Evolutionary conservation across 345 rosid species (phyloP), one percentile per base, ranked within the genome.

Genomic region (Pseudoturritis turrita): DNA sequence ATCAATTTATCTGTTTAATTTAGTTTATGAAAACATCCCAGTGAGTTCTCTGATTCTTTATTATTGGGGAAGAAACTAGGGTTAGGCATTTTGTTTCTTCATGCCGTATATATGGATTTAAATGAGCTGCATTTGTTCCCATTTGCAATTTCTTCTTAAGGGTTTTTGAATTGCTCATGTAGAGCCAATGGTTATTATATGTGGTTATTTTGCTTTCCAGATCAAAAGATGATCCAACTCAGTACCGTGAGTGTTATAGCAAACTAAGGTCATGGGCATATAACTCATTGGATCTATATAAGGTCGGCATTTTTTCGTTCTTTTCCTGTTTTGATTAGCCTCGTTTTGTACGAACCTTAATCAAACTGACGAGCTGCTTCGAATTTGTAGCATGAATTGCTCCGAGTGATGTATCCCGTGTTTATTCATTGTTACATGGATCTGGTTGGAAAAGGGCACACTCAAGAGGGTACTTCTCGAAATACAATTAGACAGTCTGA

Each of bases 351-450:
- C 53, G 8, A 40, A 17, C 3, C 25, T 40, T 73, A 6, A 12
- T n/a, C 1, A 4, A 46, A 66, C 18, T 57, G 39, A 65, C 29
- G 10, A 47, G 61, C 19, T 75, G 57, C n/a, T 76, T 77, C 21
- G 14, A 65, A 57, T 46, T 18, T 80, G 83, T 92, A 96, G 99
- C 92, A 87, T 65, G 98, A 96, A 71, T 82, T 96, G 80, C 96
- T 96, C 59, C 89, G 96, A 35, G 96, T 96, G 71, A 96, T 95
- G 74, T 92, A 92, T 88, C 98, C 99, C 0, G 96, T 92, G 28
- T 95, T 89, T 78, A 83, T 92, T 63, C 98, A 95, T 75, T 87
- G 92, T 65, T 92, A 89, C 73, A 88, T 95, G 97, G 96, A 96
- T 81, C 79, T 96, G 64, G 88, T 96, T 21, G 91, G 94, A 0